phyloP scores from a whole-genome alignment of 805 yeast genomes.

The Candida easanensis region DNA sequence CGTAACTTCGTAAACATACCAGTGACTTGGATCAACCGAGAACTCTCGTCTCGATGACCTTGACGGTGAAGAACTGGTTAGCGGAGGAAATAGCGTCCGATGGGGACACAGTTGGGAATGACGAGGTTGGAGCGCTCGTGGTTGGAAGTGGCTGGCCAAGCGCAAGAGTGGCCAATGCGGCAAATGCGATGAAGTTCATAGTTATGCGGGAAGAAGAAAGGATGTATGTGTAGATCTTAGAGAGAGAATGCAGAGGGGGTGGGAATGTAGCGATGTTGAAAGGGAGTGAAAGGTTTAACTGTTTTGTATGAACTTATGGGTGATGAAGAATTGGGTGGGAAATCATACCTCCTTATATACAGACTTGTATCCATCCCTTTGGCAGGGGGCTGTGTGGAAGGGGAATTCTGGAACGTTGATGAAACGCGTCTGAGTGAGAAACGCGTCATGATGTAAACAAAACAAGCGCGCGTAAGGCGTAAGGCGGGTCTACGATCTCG shows the following conservation, averaged over 20 bases:
- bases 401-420: neutral
- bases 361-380: too few relatives aligned
- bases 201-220: too few relatives aligned
- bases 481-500: too few relatives aligned
- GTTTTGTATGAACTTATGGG: too few relatives aligned
- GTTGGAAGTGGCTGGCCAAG: conserved; percentile 5
- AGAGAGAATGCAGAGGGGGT: too few relatives aligned
- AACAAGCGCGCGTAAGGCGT: too few relatives aligned
- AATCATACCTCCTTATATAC: too few relatives aligned
- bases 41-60: conserved; percentile 15
- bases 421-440: conserved; percentile 1
- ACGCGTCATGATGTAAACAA: neutral
- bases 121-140: neutral
- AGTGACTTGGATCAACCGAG: conserved; percentile 5
- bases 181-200: conserved; percentile 1
- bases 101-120: conserved; percentile 10
- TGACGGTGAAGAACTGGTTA: conserved; percentile 19
- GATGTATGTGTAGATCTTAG: too few relatives aligned
- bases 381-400: neutral
- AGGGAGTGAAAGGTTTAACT: too few relatives aligned
- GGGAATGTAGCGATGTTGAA: too few relatives aligned
- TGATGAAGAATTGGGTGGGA: too few relatives aligned
- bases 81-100: conserved; percentile 5
- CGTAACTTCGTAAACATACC: neutral
- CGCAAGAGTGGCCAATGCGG: conserved; percentile 1